Evolutionary conservation across 805 yeast species (phyloP).

Genomic region (Kodamaea jinghongensis): DNA sequence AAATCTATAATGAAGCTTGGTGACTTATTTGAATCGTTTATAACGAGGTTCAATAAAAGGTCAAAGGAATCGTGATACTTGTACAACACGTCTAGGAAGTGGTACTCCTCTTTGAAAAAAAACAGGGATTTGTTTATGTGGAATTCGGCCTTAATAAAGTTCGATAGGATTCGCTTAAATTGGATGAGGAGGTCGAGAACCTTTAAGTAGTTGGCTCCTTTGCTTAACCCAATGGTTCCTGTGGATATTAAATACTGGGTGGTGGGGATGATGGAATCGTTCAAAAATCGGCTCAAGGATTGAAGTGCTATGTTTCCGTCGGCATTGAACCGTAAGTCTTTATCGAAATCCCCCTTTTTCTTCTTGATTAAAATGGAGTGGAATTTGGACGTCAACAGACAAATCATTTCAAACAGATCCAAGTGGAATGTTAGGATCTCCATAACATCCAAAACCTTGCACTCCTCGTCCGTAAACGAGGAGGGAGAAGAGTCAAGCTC

Average conservation of each 20-base stretch:
- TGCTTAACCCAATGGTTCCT: slow-evolving; percentile 12
- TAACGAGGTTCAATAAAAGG: slow-evolving; percentile 6
- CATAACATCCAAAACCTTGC: slow-evolving; percentile 16
- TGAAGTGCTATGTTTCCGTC: background rate
- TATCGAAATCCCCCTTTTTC: background rate
- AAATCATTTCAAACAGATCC: slow-evolving; percentile 11
- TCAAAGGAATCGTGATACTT: slow-evolving; percentile 9
- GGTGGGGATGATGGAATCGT: slow-evolving; percentile 1
- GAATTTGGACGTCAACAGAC: slow-evolving; percentile 3
- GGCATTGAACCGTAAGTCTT: background rate
- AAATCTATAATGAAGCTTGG: slow-evolving; percentile 8
- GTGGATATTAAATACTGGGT: slow-evolving; percentile 1
- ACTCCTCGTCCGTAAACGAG: slow-evolving; percentile 15
- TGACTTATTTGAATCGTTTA: slow-evolving; percentile 2
- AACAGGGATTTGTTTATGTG: slow-evolving; percentile 1
- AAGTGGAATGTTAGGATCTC: slow-evolving; percentile 16
- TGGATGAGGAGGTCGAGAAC: slow-evolving; percentile 1
- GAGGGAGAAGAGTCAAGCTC: slow-evolving; percentile 14
- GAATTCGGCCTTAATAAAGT: background rate
- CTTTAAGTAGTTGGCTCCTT: background rate
- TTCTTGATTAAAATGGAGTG: slow-evolving; percentile 4
- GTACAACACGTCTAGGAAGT: slow-evolving; percentile 10
- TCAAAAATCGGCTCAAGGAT: slow-evolving; percentile 2
- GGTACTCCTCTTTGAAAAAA: slow-evolving; percentile 12
- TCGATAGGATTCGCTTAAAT: slow-evolving; percentile 3